Conservation (phyloP, 352 stramenopile species). For the Phytophthora kernoviae region DNA sequence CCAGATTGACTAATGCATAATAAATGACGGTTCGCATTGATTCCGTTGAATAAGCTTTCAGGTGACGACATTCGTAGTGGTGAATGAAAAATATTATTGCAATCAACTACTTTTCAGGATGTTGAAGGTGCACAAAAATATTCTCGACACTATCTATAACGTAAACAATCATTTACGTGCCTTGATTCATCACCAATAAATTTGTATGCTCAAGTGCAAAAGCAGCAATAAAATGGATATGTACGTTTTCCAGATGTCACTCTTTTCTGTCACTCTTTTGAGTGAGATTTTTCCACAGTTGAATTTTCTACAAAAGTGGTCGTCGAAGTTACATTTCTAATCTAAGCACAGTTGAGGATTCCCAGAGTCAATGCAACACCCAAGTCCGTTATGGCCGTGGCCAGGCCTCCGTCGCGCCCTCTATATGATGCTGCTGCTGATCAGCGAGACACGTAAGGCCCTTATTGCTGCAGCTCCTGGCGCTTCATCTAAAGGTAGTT, state of each 20-base stretch:
- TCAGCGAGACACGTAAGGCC: slow-evolving; percentile 27
- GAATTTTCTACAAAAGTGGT: slow-evolving; percentile 15
- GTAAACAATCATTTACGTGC: no score
- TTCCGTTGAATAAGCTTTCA: no score
- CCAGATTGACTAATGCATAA: no score
- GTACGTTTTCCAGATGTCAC: no score
- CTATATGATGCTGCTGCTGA: slow-evolving; percentile 35
- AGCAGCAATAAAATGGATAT: slow-evolving; percentile 5
- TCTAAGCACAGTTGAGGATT: slow-evolving; percentile 6
- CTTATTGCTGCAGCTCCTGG: slow-evolving; percentile 27
- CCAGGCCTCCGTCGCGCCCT: slow-evolving; percentile 25
- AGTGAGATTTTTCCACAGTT: slow-evolving; percentile 5
- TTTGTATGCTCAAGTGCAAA: slow-evolving; percentile 4
- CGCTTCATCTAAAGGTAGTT: slow-evolving; percentile 20
- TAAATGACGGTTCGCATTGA: no score
- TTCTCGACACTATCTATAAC: no score
- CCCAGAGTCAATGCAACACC: slow-evolving; percentile 17
- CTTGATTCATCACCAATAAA: background rate
- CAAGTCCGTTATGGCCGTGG: slow-evolving; percentile 18
- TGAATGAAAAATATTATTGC: no score
- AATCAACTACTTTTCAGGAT: no score
- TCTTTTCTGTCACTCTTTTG: no score
- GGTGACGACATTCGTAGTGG: no score
- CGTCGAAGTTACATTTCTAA: slow-evolving; percentile 1
- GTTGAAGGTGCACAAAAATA: no score